Evolutionary conservation across 805 yeast species (phyloP).

Genomic region (Starmera caribaea): DNA sequence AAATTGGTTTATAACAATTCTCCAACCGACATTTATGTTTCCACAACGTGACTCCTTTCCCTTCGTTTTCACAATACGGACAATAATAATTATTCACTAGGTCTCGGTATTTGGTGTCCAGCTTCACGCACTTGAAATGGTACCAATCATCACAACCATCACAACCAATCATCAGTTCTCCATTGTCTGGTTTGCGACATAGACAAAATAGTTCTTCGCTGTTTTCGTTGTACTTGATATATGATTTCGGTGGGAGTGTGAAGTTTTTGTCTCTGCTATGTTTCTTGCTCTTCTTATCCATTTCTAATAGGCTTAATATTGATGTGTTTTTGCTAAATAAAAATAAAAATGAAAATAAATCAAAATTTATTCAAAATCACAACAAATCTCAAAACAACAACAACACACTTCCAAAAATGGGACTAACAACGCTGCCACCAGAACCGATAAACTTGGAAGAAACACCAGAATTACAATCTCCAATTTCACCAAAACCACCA

Average conservation of each 20-base stretch:
- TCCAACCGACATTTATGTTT: constrained; percentile 63
- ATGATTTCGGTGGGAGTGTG: constrained; percentile 5
- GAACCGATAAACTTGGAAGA: not conserved
- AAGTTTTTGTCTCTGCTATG: not conserved
- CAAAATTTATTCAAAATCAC: too few relatives aligned
- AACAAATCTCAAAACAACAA: too few relatives aligned
- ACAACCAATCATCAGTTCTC: constrained; percentile 85
- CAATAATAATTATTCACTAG: constrained; percentile 63
- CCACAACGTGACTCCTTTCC: constrained; percentile 49
- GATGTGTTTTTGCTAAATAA: too few relatives aligned
- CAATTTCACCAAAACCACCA: not conserved
- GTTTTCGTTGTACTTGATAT: constrained; percentile 30
- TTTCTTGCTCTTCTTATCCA: not conserved
- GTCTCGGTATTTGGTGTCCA: constrained; percentile 39
- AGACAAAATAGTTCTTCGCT: constrained; percentile 66
- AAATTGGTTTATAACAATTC: constrained; percentile 47
- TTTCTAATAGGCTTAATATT: too few relatives aligned
- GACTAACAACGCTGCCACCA: not conserved
- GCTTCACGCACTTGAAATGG: constrained; percentile 69
- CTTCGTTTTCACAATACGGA: constrained; percentile 50
- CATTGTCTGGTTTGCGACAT: constrained; percentile 71
- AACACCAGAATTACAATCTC: not conserved
- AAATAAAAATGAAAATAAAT: too few relatives aligned
- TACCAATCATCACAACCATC: constrained; percentile 96
- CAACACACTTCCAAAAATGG: too few relatives aligned